phyloP scores from a whole-genome alignment of 2,329 filamentous ascomycete genomes.

The Alternaria ethzedia region DNA sequence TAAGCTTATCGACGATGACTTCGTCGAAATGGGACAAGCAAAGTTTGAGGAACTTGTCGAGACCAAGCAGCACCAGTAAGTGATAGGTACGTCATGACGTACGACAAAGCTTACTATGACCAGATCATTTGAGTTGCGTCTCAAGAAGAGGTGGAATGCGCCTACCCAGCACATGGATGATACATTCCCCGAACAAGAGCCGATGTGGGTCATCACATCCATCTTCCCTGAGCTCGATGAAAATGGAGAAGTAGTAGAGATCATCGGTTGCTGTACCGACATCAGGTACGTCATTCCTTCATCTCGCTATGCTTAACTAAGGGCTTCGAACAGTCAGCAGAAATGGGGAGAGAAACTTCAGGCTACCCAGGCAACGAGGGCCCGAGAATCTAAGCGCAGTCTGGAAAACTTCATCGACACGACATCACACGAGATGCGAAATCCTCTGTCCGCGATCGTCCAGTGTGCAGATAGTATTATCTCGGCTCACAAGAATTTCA shows the following conservation, averaged over 20 bases:
- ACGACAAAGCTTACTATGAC: background rate
- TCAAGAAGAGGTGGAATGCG: constrained; percentile 46
- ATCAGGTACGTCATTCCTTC: constrained; percentile 27
- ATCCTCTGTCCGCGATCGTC: constrained; percentile 52
- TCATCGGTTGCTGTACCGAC: constrained; percentile 46
- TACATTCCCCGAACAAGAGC: constrained; percentile 18
- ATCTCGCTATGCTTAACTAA: background rate
- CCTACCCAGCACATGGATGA: constrained; percentile 14
- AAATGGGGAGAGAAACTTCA: constrained; percentile 47
- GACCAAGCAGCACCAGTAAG: constrained; percentile 28
- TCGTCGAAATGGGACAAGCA: constrained; percentile 10
- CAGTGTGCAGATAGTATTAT: constrained; percentile 50
- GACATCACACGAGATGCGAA: constrained; percentile 52
- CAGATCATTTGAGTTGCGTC: constrained; percentile 45
- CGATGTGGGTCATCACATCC: constrained; percentile 40
- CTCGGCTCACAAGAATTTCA: constrained; percentile 12
- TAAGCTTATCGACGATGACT: constrained; percentile 24
- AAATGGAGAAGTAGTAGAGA: constrained; percentile 31
- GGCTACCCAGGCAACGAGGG: constrained; percentile 27
- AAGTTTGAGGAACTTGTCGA: constrained; percentile 21
- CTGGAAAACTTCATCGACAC: constrained; percentile 44
- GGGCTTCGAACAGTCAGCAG: constrained; percentile 24
- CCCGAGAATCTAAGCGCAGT: constrained; percentile 25
- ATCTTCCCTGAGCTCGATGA: constrained; percentile 36
- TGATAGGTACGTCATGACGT: background rate